Base-by-base conservation (phyloP, 495 filamentous ascomycete genomes). In the Aspergillus campestris region DNA sequence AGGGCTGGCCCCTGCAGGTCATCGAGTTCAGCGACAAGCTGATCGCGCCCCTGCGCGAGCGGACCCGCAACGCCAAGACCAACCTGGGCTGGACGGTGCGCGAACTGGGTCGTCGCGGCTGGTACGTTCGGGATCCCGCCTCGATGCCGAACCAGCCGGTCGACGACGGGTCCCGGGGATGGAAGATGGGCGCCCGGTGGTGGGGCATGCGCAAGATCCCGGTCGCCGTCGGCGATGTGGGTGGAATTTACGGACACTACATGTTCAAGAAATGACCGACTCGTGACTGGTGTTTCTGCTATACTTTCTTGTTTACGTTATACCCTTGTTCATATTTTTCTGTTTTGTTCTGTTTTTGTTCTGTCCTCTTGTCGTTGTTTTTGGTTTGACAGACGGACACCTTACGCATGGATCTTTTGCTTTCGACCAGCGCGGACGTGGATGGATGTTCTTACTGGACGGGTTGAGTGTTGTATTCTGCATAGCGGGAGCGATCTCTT, bases 161-260 rank as follows among this genome's bases (percentile, higher is more conserved):
- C 12, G 67, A 72, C 31, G 64, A 78, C 32, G 83, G 82, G 6
- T 63, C 73, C 30, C 72, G 84, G 27, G 56, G 59, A 43, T 94
- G 88, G 88, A 94, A 94, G 70, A 86, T 89, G 86, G 88, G 88
- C 9, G 87, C 86, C n/a, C 77, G 77, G 47, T 83, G 78, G 67
- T 92, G 88, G 87, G 88, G 88, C 11, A 89, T 87, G 79, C 76
- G 84, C 35, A 94, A 94, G 73, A 73, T 89, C 28, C 87, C 87
- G 8, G 81, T 92, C 42, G 85, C 84, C 9, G 64, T 72, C 32
- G 80, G 82, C 6, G 86, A 90, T 52, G 86, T 92, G 2, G 85
- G 84, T 9, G 88, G 88, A 15, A 81, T 94, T 66, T 94, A 94
- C 60, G 87, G 86, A 36, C 82, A 81, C 49, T 92, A 86, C 61